These are phyloP conservation scores for Brassica balearica DNA, from an alignment of 441 rosid species.

Conservation along the genomic window DNA sequence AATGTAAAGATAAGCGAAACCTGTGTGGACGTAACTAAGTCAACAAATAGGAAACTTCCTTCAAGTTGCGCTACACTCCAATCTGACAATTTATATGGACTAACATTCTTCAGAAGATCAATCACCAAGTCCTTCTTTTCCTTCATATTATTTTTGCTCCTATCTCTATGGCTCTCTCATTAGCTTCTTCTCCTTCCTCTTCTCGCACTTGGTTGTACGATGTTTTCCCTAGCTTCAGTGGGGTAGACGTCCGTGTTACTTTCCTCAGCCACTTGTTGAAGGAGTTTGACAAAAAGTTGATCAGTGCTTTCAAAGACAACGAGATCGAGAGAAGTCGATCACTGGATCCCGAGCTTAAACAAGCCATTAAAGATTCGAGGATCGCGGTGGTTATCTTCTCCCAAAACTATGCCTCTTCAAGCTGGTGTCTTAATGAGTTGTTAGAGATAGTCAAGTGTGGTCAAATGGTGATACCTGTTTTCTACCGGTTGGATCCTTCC, in stretches of 20 bases:
- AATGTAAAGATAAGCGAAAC: too few species aligned
- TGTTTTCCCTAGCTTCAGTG: neutral
- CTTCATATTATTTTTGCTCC: neutral
- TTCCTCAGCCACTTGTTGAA: neutral
- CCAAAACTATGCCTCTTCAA: neutral
- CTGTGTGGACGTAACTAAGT: neutral
- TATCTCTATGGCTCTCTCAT: neutral
- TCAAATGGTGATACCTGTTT: slow-evolving; percentile 2
- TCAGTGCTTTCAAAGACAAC: neutral
- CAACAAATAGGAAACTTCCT: neutral
- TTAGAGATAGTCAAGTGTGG: neutral
- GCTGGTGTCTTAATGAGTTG: neutral
- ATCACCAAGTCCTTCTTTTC: neutral
- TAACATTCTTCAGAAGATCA: neutral
- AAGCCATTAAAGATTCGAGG: neutral
- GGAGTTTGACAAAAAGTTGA: neutral
- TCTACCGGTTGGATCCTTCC: neutral
- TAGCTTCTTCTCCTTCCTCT: neutral
- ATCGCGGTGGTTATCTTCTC: neutral
- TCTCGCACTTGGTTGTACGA: neutral
- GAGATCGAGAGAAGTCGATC: neutral
- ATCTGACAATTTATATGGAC: neutral
- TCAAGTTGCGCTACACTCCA: neutral
- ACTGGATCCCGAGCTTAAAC: neutral
- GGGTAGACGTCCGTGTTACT: neutral